Conservation (phyloP, 805 yeast species). For the Barnettozyma salicaria region DNA sequence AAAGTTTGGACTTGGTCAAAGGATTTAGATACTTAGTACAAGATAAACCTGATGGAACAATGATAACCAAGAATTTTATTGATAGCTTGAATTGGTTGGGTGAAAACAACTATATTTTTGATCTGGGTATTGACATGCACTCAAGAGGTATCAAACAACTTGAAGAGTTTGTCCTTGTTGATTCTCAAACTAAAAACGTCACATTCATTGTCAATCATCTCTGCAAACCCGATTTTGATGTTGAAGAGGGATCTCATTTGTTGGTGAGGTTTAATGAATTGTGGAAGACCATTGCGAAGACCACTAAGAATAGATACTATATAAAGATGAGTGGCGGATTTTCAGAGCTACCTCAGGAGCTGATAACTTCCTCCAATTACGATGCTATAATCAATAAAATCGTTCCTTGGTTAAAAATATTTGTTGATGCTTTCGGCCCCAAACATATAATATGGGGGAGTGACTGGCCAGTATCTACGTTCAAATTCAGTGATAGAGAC, state of each 20-base stretch:
- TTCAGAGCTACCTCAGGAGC: conserved; percentile 30
- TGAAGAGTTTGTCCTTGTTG: conserved; percentile 30
- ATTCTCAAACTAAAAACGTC: conserved; percentile 26
- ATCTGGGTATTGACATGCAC: conserved; percentile 38
- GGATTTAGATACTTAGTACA: conserved; percentile 41
- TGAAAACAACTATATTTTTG: conserved; percentile 30
- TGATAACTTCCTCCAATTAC: conserved; percentile 7
- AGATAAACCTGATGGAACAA: conserved; percentile 35
- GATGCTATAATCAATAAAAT: conserved; percentile 18
- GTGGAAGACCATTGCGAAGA: conserved; percentile 18
- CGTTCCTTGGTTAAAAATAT: conserved; percentile 31
- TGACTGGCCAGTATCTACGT: conserved; percentile 39
- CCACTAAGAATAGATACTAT: conserved; percentile 21
- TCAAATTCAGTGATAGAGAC: conserved; percentile 19
- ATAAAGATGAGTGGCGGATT: conserved; percentile 39
- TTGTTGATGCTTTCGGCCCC: conserved; percentile 28
- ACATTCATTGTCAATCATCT: conserved; percentile 37
- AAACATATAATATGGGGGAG: conserved; percentile 36
- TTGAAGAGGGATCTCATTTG: conserved; percentile 4
- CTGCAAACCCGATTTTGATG: conserved; percentile 34
- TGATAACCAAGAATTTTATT: conserved; percentile 26
- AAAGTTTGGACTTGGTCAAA: conserved; percentile 23
- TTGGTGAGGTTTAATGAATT: conserved; percentile 24
- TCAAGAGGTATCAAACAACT: conserved; percentile 36
- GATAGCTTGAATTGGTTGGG: conserved; percentile 33